Conservation (phyloP, 176 grass and related monocot species). For the Alloteropsis semialata region DNA sequence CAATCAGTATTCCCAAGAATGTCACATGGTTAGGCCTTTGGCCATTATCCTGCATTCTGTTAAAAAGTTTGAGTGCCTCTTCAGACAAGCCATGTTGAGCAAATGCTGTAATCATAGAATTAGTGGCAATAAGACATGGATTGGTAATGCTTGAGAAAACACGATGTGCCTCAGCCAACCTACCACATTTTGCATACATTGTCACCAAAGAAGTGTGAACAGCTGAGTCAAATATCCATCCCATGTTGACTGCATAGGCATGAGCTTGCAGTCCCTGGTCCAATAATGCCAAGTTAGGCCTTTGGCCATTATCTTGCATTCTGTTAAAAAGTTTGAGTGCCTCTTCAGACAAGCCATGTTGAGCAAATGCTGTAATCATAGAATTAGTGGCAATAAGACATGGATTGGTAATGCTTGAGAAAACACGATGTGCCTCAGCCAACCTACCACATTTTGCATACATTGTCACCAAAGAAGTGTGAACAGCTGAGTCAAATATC, state of each 20-base stretch:
- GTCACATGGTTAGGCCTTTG: constrained; percentile 57
- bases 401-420: constrained; percentile 41
- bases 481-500: constrained; percentile 43
- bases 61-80: constrained; percentile 54
- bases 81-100: constrained; percentile 55
- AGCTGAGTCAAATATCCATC: constrained; percentile 46
- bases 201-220: constrained; percentile 64
- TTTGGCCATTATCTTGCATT: constrained; percentile 46
- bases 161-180: constrained; percentile 45
- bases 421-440: constrained; percentile 47
- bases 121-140: constrained; percentile 46
- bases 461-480: constrained; percentile 68
- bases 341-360: constrained; percentile 58
- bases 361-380: constrained; percentile 66
- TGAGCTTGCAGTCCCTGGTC: constrained; percentile 64
- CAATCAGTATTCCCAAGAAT: constrained; percentile 62
- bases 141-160: constrained; percentile 44
- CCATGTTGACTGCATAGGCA: constrained; percentile 55
- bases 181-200: constrained; percentile 78
- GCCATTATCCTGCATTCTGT: constrained; percentile 40
- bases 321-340: constrained; percentile 48
- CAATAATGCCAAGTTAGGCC: constrained; percentile 40
- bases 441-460: constrained; percentile 73
- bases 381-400: constrained; percentile 51
- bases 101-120: constrained; percentile 73